Base-by-base conservation (phyloP, 345 rosid genomes). In the Kandelia obovata region DNA sequence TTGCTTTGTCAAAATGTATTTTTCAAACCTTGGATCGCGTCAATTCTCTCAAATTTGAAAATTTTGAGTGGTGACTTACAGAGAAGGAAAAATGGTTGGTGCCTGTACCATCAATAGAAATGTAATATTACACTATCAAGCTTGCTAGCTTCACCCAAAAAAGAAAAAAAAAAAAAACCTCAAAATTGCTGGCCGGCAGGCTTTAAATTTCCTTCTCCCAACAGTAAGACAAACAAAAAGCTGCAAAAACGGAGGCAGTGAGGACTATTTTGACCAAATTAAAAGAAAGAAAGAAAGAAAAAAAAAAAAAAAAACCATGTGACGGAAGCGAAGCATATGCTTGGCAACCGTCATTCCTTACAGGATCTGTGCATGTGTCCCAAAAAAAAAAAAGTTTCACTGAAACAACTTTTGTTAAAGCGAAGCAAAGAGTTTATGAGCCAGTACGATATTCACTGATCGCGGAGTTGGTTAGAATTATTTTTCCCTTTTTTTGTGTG, bases 301-400 rank as follows among this genome's bases (percentile, higher is more conserved):
- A 2, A 11, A 2, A 28, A n/a, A 34, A 25, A 49, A 43, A 53
- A 51, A 17, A 25, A 1, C 71, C 86, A 82, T 75, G 86, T 77
- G 83, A 30, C 1, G 23, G 32, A 20, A 47, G 57, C 25, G 57
- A 55, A 64, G 47, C 56, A 58, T 51, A 37, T 53, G 20, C 17
- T 70, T 46, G 5, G 32, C 21, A n/a, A 51, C 64, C 58, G 62
- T 73, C 65, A 26, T 62, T 55, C 23, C 23, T 46, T 49, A 60
- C 28, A 65, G 39, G 56, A 66, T 61, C 78, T 62, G 0, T 73
- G 58, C 73, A 70, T 60, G 56, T 64, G 34, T 20, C 9, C 17
- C 34, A 5, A 0, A 20, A 6, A 6, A 6, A 6, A 6, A 34
- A 6, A 70, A 56, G 17, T 37, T 66, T 9, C 13, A 31, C 5